Evolutionary conservation across 768 basidiomycete species (phyloP).

Genomic region (Chalciporus piperatus): DNA sequence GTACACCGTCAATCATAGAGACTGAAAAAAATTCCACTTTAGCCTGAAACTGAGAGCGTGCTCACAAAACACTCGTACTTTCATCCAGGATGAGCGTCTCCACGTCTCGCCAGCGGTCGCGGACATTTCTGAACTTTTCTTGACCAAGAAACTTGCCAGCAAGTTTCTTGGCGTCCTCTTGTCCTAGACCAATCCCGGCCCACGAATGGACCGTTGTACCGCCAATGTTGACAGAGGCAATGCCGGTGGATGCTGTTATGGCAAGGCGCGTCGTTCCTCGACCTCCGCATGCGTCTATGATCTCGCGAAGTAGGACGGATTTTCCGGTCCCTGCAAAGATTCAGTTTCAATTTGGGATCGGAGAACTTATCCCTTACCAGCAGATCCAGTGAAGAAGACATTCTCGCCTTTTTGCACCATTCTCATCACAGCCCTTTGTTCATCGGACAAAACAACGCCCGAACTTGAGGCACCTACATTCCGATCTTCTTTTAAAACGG

Average conservation of each 20-base stretch:
- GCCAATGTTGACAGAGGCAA: conserved; percentile 80
- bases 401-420: conserved; percentile 58
- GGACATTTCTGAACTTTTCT: conserved; percentile 35
- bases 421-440: conserved; percentile 49
- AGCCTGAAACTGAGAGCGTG: background rate
- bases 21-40: conserved; percentile 41
- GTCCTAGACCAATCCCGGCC: conserved; percentile 78
- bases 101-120: conserved; percentile 61
- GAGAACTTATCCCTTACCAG: conserved; percentile 39
- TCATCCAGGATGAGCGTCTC: conserved; percentile 81
- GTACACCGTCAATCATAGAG: conserved; percentile 80
- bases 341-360: conserved; percentile 1
- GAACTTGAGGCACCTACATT: conserved; percentile 5
- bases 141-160: conserved; percentile 52
- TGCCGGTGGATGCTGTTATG: conserved; percentile 78
- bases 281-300: conserved; percentile 52
- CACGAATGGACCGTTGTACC: conserved; percentile 79
- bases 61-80: conserved; percentile 43
- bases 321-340: conserved; percentile 66
- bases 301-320: conserved; percentile 74
- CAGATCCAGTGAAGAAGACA: conserved; percentile 86
- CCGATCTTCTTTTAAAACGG: background rate
- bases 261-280: conserved; percentile 43
- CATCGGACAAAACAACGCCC: conserved; percentile 43
- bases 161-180: conserved; percentile 50